These are phyloP conservation scores for Platanthera guangdongensis DNA, from an alignment of 106 monocot genomes.

Conservation along the genomic window DNA sequence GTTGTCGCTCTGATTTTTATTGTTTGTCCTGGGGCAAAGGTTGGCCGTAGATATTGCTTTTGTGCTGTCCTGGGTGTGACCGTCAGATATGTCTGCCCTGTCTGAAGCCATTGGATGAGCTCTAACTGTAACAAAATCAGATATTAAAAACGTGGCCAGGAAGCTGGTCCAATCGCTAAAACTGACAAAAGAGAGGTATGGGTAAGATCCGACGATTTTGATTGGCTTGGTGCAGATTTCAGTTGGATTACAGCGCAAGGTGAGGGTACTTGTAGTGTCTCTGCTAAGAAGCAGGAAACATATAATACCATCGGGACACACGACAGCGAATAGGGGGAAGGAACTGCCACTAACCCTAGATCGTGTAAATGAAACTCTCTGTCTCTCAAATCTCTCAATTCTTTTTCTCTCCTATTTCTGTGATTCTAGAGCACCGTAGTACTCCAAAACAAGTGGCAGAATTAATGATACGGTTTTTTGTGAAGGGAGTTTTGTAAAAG, in stretches of 20 bases:
- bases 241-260: background rate
- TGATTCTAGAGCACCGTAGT: background rate
- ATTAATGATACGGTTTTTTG: no score
- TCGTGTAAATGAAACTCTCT: background rate
- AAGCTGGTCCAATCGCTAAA: background rate
- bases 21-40: no score
- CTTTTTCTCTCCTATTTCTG: background rate
- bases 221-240: background rate
- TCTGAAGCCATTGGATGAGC: no score
- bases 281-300: background rate
- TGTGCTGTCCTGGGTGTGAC: no score
- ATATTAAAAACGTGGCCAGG: background rate
- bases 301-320: background rate
- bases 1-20: no score
- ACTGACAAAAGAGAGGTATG: background rate
- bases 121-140: no score
- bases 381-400: background rate
- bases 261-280: background rate
- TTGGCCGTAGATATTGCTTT: no score
- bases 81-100: no score
- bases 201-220: background rate
- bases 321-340: background rate
- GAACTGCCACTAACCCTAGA: slow-evolving; percentile 1
- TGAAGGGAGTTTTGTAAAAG: no score
- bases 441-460: no score